A percentile compares a stretch with the other conserved stretches of the same genome.
These are phyloP conservation scores for Ustilago loliicola DNA, from an alignment of 1,284 basidiomycete genomes.

Conservation along the genomic window DNA sequence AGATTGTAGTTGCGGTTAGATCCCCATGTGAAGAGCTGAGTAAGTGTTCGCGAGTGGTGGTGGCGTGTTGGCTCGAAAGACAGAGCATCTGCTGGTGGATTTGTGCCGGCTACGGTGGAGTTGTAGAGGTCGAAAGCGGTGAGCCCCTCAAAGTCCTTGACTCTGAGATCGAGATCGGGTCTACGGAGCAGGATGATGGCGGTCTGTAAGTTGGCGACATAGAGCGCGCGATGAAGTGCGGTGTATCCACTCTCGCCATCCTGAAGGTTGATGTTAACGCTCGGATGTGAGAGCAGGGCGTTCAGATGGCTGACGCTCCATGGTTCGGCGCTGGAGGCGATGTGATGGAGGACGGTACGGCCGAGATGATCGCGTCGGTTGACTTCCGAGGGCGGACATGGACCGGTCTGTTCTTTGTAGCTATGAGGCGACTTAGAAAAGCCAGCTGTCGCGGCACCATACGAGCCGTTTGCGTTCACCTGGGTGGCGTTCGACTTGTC, in stretches of 20 bases:
- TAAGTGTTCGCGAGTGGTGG: conserved; percentile 39
- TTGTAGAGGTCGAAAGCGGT: conserved; percentile 96
- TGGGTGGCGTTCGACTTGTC: conserved; percentile 45
- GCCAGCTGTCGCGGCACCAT: conserved; percentile 13
- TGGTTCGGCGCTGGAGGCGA: conserved; percentile 77
- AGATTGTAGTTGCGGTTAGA: conserved; percentile 79
- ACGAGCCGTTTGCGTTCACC: conserved; percentile 21
- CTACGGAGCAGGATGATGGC: conserved; percentile 83
- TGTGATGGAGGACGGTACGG: conserved; percentile 85
- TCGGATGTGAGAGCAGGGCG: conserved; percentile 82
- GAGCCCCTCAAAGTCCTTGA: conserved; percentile 91
- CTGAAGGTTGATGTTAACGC: conserved; percentile 83
- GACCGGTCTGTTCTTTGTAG: conserved; percentile 42
- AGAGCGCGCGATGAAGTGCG: conserved; percentile 89
- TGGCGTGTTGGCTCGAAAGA: conserved; percentile 26
- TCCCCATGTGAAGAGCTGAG: conserved; percentile 90
- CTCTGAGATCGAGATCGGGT: conserved; percentile 79
- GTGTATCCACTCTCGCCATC: conserved; percentile 83
- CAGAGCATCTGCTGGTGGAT: conserved; percentile 48
- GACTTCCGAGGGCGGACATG: conserved; percentile 74
- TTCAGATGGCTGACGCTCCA: conserved; percentile 83
- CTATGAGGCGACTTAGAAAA: conserved; percentile 51
- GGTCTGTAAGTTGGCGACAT: conserved; percentile 84
- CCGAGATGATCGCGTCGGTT: conserved; percentile 82
- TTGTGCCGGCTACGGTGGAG: conserved; percentile 66